Evolutionary conservation across 2,329 filamentous ascomycete genomes (phyloP).

Genomic region (Exophiala aquamarina): DNA sequence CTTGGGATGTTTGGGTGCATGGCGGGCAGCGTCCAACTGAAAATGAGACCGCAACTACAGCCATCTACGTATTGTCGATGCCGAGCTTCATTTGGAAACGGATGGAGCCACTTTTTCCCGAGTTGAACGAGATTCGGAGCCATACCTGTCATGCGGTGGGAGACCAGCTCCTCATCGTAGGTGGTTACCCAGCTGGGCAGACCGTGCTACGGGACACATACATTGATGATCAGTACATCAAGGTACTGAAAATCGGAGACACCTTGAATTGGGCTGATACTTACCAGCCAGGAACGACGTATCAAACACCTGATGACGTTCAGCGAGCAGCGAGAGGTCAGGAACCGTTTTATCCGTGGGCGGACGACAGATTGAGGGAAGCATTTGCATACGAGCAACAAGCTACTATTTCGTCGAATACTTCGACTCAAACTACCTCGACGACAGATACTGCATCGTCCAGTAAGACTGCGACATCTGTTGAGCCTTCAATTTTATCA

Average conservation of each 20-base stretch:
- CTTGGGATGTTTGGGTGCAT: conserved; percentile 7
- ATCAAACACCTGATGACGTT: conserved; percentile 1
- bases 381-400: not conserved
- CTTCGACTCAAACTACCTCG: too few species aligned
- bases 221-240: conserved; percentile 6
- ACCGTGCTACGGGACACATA: not conserved
- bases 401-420: too few species aligned
- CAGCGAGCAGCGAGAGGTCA: not conserved
- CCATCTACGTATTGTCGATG: conserved; percentile 9
- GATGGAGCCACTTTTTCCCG: not conserved
- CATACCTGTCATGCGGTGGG: conserved; percentile 10
- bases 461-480: too few species aligned
- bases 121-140: conserved; percentile 1
- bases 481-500: too few species aligned
- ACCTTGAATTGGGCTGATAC: not conserved
- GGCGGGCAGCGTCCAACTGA: conserved; percentile 4
- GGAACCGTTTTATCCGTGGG: not conserved
- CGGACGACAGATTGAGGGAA: not conserved
- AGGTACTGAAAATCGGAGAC: conserved; percentile 6
- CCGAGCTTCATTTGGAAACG: conserved; percentile 6
- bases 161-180: conserved; percentile 7
- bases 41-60: not conserved
- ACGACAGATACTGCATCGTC: too few species aligned
- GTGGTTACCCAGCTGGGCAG: conserved; percentile 5
- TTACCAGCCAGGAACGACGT: not conserved